Percentiles rank a stretch among this genome's conserved stretches.
Evolutionary conservation across 805 yeast genomes (phyloP).

Genomic region (Millerozyma acaciae): DNA sequence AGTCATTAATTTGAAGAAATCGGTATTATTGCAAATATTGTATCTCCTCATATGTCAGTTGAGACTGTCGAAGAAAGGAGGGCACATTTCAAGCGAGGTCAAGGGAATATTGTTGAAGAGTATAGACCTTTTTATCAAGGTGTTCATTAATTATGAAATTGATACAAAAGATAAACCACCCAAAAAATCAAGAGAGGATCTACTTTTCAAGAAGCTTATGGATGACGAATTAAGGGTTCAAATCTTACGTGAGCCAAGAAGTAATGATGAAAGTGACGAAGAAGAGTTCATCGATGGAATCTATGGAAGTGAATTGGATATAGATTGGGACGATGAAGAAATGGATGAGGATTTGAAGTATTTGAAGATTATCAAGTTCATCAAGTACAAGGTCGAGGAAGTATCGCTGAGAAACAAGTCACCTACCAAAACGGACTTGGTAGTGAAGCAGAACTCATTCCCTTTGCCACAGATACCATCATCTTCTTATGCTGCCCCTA

Average conservation of each 20-base stretch:
- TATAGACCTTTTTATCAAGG: constrained; percentile 31
- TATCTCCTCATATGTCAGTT: constrained; percentile 39
- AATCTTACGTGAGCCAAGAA: constrained; percentile 27
- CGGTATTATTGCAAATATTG: constrained; percentile 40
- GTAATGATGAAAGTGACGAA: constrained; percentile 27
- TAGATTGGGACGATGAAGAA: constrained; percentile 47
- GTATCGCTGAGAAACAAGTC: neutral
- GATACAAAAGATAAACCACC: constrained; percentile 15
- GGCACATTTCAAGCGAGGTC: constrained; percentile 14
- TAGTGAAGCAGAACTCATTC: constrained; percentile 2
- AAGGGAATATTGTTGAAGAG: constrained; percentile 19
- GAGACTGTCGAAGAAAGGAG: constrained; percentile 28
- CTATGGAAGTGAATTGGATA: constrained; percentile 17
- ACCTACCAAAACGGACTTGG: neutral
- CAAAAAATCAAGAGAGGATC: constrained; percentile 28
- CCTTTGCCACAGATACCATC: neutral
- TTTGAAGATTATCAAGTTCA: constrained; percentile 37
- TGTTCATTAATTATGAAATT: constrained; percentile 37
- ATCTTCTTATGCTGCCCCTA: too few species aligned
- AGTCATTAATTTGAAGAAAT: constrained; percentile 40
- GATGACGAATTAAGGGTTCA: constrained; percentile 39
- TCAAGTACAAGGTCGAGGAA: constrained; percentile 32
- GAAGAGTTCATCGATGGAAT: constrained; percentile 21
- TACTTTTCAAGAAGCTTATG: constrained; percentile 32
- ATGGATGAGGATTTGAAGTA: constrained; percentile 46